phyloP scores from a whole-genome alignment of 495 filamentous ascomycete genomes.

The Penicillium argentinense region DNA sequence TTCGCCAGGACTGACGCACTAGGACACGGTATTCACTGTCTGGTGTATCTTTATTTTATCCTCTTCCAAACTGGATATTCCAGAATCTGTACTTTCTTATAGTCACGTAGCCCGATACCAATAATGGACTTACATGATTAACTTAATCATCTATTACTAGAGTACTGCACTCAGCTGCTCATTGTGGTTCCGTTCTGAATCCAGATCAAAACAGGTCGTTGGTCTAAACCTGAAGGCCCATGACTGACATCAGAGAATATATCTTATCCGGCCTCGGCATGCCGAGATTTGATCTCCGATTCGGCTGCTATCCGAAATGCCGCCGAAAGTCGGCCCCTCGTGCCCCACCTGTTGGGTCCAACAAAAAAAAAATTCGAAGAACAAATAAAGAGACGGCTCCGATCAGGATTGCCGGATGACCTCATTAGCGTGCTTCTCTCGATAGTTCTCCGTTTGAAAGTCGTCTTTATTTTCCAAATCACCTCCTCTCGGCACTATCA shows the following conservation, averaged over 20 bases:
- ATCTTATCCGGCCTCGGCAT: conserved; percentile 18
- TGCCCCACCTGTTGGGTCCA: conserved; percentile 22
- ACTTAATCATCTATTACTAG: too few relatives aligned
- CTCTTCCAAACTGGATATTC: too few relatives aligned
- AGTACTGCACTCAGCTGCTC: too few relatives aligned
- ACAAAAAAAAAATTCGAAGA: conserved; percentile 14
- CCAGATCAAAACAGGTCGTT: too few relatives aligned
- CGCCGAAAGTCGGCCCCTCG: conserved; percentile 24
- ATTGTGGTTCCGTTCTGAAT: too few relatives aligned
- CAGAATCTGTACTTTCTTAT: too few relatives aligned
- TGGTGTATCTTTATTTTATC: too few relatives aligned
- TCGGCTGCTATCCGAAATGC: conserved; percentile 13
- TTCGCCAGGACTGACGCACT: not conserved
- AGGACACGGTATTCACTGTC: not conserved
- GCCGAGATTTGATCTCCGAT: conserved; percentile 18
- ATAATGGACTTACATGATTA: too few relatives aligned
- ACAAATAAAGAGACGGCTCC: not conserved
- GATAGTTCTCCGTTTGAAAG: not conserved
- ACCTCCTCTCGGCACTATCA: not conserved
- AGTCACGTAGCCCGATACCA: too few relatives aligned
- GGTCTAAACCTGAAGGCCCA: too few relatives aligned
- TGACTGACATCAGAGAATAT: too few relatives aligned
- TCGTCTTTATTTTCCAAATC: not conserved
- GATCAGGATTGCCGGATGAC: conserved; percentile 12
- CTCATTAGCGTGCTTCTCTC: conserved; percentile 4